These are phyloP conservation scores for Populus simonii DNA, from an alignment of 345 rosid genomes.

Conservation along the genomic window DNA sequence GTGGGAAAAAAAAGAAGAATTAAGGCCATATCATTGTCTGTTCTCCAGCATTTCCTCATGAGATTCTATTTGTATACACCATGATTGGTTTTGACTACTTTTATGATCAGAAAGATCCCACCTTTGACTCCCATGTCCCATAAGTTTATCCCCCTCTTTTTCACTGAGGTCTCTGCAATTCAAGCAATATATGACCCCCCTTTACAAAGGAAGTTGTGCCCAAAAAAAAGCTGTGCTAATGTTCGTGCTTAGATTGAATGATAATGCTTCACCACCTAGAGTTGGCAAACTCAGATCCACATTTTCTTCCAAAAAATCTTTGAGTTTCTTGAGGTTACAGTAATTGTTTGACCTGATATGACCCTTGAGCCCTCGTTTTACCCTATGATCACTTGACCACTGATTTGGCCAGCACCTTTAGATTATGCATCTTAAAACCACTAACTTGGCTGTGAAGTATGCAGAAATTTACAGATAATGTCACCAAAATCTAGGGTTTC, in stretches of 20 bases:
- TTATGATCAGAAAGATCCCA: constrained; percentile 42
- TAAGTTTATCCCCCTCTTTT: constrained; percentile 11
- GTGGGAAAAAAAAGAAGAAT: constrained; percentile 4
- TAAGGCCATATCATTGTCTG: constrained; percentile 40
- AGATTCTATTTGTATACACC: constrained; percentile 41
- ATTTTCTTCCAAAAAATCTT: not conserved
- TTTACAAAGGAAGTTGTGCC: constrained; percentile 22
- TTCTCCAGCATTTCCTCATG: constrained; percentile 63
- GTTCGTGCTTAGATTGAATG: not conserved
- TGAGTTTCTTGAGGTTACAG: not conserved
- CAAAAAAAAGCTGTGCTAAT: not conserved
- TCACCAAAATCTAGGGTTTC: not conserved
- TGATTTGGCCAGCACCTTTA: not conserved
- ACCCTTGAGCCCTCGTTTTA: not conserved
- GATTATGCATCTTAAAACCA: no score
- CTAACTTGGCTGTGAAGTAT: not conserved
- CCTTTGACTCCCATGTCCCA: constrained; percentile 33
- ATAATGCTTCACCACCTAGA: not conserved
- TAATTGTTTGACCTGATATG: not conserved
- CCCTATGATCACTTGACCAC: not conserved
- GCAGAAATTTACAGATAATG: not conserved
- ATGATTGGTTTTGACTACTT: constrained; percentile 89
- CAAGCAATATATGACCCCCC: constrained; percentile 17
- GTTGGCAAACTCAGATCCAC: not conserved
- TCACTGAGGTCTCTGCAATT: constrained; percentile 25